phyloP scores from a whole-genome alignment of 495 filamentous ascomycete genomes.

The Delitschia confertaspora region DNA sequence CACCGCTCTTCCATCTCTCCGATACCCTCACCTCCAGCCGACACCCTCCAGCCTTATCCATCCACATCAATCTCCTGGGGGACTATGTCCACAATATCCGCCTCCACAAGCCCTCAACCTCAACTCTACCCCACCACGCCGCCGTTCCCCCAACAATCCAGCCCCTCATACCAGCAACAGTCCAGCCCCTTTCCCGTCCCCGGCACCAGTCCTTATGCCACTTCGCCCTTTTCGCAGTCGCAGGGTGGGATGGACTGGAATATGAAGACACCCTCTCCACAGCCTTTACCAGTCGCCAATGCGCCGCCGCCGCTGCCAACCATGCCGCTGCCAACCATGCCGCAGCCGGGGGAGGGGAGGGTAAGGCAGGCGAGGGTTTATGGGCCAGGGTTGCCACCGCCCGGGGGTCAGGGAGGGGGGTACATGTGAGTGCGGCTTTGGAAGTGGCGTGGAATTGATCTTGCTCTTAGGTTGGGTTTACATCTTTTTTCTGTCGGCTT shows the following conservation, averaged over 20 bases:
- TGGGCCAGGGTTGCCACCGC: slow-evolving; percentile 15
- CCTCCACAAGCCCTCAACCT: background rate
- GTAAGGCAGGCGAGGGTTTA: slow-evolving; percentile 14
- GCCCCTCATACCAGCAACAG: too few relatives aligned
- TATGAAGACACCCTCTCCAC: slow-evolving; percentile 7
- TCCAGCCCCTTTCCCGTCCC: slow-evolving; percentile 2
- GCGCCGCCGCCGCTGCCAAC: background rate
- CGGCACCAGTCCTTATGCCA: slow-evolving; percentile 10
- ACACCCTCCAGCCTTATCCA: slow-evolving; percentile 2
- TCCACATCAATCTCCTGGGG: background rate
- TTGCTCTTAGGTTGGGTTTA: too few relatives aligned
- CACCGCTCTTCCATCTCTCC: slow-evolving; percentile 17
- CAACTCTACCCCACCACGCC: background rate
- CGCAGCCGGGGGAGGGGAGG: slow-evolving; percentile 19
- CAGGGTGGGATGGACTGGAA: too few relatives aligned
- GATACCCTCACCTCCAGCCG: slow-evolving; percentile 5
- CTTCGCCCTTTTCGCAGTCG: background rate
- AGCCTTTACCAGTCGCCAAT: background rate
- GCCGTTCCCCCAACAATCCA: background rate
- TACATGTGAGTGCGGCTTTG: too few relatives aligned
- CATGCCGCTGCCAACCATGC: slow-evolving; percentile 14
- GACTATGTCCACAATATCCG: background rate
- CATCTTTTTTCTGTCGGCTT: too few relatives aligned
- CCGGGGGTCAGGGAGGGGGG: too few relatives aligned
- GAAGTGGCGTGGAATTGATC: too few relatives aligned